These are phyloP conservation scores for Ormosia semicastrata DNA, from an alignment of 306 rosid species.

Conservation along the genomic window DNA sequence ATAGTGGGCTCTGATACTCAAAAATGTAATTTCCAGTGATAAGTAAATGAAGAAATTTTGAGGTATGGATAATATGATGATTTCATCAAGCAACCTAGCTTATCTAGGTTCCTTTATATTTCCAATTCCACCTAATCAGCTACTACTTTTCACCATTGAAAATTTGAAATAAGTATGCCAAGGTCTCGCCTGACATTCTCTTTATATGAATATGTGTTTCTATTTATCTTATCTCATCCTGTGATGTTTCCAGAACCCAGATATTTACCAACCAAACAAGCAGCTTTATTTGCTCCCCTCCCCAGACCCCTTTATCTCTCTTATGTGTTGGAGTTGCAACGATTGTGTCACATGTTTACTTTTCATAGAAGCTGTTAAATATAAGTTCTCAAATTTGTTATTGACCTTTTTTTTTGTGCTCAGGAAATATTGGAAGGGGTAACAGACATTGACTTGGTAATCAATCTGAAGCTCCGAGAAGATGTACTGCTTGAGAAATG, in stretches of 20 bases:
- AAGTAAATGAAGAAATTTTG: neutral
- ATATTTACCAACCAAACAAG: neutral
- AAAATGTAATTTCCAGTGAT: conserved; percentile 5
- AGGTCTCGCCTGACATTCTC: neutral
- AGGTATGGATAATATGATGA: conserved; percentile 10
- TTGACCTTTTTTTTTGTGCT: conserved; percentile 10
- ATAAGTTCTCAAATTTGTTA: neutral
- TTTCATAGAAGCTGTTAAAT: neutral
- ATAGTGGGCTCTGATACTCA: neutral
- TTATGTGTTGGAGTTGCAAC: neutral
- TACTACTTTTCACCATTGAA: neutral
- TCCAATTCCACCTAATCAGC: neutral
- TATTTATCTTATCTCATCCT: neutral
- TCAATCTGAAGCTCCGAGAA: conserved; percentile 86
- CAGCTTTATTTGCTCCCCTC: neutral
- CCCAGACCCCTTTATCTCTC: neutral
- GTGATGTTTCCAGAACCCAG: conserved; percentile 5
- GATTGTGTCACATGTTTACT: neutral
- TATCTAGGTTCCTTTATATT: neutral
- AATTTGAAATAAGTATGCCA: neutral
- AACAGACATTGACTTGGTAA: conserved; percentile 81
- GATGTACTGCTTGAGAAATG: conserved; percentile 90
- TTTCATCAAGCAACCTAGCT: neutral
- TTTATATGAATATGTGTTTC: neutral
- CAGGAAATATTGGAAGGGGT: conserved; percentile 94